phyloP scores from a whole-genome alignment of 2,329 filamentous ascomycete species.

The Lithohypha guttulata region DNA sequence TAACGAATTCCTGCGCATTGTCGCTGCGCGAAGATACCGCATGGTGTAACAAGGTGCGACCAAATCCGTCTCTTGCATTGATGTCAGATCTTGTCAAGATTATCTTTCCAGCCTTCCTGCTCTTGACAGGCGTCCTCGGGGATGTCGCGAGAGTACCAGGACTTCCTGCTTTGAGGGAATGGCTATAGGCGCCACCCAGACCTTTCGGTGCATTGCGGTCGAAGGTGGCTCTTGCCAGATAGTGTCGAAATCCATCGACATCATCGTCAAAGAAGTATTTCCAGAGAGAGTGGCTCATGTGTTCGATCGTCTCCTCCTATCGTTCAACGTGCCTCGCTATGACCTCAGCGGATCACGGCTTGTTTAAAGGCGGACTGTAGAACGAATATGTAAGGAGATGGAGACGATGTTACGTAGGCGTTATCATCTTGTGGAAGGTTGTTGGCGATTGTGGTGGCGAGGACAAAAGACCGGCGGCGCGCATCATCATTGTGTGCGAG shows the following conservation, averaged over 20 bases:
- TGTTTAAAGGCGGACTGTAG: conserved; percentile 65
- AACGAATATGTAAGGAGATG: too few relatives aligned
- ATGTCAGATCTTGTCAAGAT: conserved; percentile 55
- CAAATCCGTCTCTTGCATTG: conserved; percentile 72
- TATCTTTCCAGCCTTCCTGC: conserved; percentile 19
- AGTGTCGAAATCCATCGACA: conserved; percentile 84
- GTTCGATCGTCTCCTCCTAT: conserved; percentile 30
- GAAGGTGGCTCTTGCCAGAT: conserved; percentile 63
- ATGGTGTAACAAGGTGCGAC: conserved; percentile 74
- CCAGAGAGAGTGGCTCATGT: conserved; percentile 97
- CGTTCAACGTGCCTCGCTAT: conserved; percentile 70
- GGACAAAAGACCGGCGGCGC: background rate
- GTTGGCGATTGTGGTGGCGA: conserved; percentile 1
- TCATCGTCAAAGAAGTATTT: conserved; percentile 95
- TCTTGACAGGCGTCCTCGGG: conserved; percentile 26
- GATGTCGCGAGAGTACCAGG: conserved; percentile 38
- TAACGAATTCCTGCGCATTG: conserved; percentile 62
- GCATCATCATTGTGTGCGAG: background rate
- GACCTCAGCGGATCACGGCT: conserved; percentile 75
- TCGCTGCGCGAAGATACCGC: conserved; percentile 64
- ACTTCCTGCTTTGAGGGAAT: conserved; percentile 20
- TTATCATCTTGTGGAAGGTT: conserved; percentile 5
- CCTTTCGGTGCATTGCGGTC: conserved; percentile 20
- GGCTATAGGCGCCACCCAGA: conserved; percentile 37
- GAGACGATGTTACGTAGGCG: conserved; percentile 1